Percentiles rank a stretch among this genome's conserved stretches.
phyloP scores from a whole-genome alignment of 768 basidiomycete genomes.

The Pisolithus marmoratus region DNA sequence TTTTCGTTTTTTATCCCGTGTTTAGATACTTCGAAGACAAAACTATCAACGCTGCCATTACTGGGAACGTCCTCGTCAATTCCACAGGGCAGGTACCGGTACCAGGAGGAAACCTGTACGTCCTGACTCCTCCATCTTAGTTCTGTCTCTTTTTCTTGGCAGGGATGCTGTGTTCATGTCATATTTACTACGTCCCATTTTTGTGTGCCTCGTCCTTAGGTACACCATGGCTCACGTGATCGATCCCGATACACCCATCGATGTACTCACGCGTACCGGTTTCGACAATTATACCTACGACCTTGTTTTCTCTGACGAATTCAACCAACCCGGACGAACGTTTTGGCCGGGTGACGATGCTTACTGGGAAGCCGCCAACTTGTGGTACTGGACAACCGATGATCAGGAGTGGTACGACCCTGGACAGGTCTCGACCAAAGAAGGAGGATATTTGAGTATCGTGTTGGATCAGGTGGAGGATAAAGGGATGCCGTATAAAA shows the following conservation, averaged over 20 bases:
- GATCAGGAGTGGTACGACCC: slow-evolving; percentile 80
- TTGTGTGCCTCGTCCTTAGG: slow-evolving; percentile 8
- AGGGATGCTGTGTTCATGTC: no score
- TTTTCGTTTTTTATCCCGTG: slow-evolving; percentile 85
- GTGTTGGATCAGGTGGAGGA: slow-evolving; percentile 51
- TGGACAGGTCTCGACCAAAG: slow-evolving; percentile 54
- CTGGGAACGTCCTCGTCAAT: slow-evolving; percentile 64
- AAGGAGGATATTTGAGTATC: slow-evolving; percentile 58
- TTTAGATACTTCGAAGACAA: slow-evolving; percentile 29
- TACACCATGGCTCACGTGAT: slow-evolving; percentile 50
- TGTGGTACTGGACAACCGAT: slow-evolving; percentile 67
- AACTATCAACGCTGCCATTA: slow-evolving; percentile 39
- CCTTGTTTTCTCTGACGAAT: slow-evolving; percentile 64
- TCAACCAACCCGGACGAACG: slow-evolving; percentile 46
- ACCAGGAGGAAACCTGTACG: not conserved
- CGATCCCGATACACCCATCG: slow-evolving; percentile 63
- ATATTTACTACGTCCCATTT: not conserved
- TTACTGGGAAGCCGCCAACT: slow-evolving; percentile 64
- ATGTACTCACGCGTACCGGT: slow-evolving; percentile 56
- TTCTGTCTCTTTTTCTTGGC: not conserved
- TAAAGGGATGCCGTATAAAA: slow-evolving; percentile 59
- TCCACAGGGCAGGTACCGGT: slow-evolving; percentile 61
- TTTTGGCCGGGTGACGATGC: slow-evolving; percentile 60
- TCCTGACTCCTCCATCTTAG: not conserved
- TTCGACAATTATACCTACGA: slow-evolving; percentile 68